Percentiles rank a stretch among this genome's conserved stretches.
These are phyloP conservation scores for Diplosphaera chodatii DNA, from an alignment of 139 green algal genomes.

Conservation along the genomic window DNA sequence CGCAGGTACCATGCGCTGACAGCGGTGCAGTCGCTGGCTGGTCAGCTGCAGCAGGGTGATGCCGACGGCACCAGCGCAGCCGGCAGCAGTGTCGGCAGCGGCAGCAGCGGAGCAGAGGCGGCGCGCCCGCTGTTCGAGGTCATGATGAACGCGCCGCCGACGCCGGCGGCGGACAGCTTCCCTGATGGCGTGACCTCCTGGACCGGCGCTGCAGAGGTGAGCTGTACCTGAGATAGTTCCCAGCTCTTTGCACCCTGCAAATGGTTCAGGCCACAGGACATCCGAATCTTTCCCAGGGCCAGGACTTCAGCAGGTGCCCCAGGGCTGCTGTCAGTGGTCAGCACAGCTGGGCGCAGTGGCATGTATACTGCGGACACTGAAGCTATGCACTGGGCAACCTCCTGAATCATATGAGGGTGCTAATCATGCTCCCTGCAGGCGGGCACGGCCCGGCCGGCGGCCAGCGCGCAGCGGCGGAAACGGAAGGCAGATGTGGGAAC, in stretches of 20 bases:
- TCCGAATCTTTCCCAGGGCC: too few species aligned
- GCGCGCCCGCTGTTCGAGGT: slow-evolving; percentile 3
- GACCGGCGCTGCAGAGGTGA: slow-evolving; percentile 59
- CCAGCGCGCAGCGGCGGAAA: slow-evolving; percentile 43
- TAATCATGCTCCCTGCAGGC: slow-evolving; percentile 21
- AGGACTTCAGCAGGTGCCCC: too few species aligned
- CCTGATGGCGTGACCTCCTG: slow-evolving; percentile 38
- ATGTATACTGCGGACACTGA: too few species aligned
- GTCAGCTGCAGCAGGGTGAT: not conserved
- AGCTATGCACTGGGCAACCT: not conserved
- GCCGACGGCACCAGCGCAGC: too few species aligned
- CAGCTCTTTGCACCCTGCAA: too few species aligned
- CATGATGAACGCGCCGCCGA: slow-evolving; percentile 11
- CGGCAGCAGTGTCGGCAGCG: too few species aligned
- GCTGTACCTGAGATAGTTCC: not conserved
- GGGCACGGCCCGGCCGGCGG: slow-evolving; percentile 24
- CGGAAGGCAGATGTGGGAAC: slow-evolving; percentile 14
- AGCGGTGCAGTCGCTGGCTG: slow-evolving; percentile 5
- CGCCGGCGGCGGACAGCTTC: not conserved
- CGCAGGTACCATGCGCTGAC: slow-evolving; percentile 50
- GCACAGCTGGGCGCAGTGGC: too few species aligned
- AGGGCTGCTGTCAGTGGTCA: too few species aligned
- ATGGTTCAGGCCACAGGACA: too few species aligned
- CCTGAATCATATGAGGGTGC: too few species aligned
- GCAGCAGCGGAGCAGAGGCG: not conserved